Base-by-base conservation (phyloP, 306 rosid genomes). In the Prunus dulcis region DNA sequence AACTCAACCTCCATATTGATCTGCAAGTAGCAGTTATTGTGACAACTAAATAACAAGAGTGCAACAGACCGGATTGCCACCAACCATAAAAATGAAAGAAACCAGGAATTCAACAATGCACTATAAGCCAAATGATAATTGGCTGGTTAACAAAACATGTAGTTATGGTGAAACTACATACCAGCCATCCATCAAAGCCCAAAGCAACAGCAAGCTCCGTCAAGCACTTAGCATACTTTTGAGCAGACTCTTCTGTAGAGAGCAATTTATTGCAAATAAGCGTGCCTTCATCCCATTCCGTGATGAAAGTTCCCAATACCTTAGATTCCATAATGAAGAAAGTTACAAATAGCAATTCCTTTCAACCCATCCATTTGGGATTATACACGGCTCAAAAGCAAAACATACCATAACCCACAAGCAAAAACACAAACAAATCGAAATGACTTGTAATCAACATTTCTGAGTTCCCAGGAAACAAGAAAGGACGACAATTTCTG, bases 171-270 rank as follows among this genome's bases (percentile, higher is more conserved):
- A 77, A 77, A 41, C 57, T 69, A 66, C 19, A 82, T 88, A 95
- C 99, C 87, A 95, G 97, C 99, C 99, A 95, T 20, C 97, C 99
- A 75, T 95, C 99, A 20, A 95, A 95, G 77, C 97, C 92, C 84
- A 95, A 87, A 46, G 78, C 84, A 62, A 78, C 79, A 79, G 97
- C 96, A 69, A 95, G 96, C 88, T 95, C 97, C 2, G 84, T 67
- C 80, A 95, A 78, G 68, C 85, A 84, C 78, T 92, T 91, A 25
- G 97, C 99, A 79, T 89, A 92, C 93, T 88, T 83, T 76, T 87
- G 88, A 57, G 97, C 88, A 63, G 97, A 88, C 67, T 83, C 92
- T 83, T 87, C 86, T 27, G 97, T 85, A 22, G 86, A 80, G 55
- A 95, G 88, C 82, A 95, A 76, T 41, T 57, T 69, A 69, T 95